Evolutionary conservation across 306 rosid species (phyloP).

Genomic region (Cucurbita pepo): DNA sequence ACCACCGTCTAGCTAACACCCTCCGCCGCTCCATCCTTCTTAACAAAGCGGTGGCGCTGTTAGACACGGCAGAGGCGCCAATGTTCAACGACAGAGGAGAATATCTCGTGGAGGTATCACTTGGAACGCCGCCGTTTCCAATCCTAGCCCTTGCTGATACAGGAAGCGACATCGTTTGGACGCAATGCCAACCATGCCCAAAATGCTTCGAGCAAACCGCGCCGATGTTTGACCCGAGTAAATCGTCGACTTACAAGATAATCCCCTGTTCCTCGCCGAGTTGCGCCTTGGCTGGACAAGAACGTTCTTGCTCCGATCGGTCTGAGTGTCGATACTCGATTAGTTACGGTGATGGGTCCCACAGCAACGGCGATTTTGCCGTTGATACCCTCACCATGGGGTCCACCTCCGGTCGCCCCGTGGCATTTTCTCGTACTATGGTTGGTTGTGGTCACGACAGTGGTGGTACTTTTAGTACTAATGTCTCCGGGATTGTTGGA

Average conservation of each 20-base stretch:
- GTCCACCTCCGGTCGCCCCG: neutral
- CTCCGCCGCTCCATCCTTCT: constrained; percentile 18
- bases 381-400: constrained; percentile 26
- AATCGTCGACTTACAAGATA: constrained; percentile 16
- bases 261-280: neutral
- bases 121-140: constrained; percentile 41
- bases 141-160: constrained; percentile 32
- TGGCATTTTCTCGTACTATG: constrained; percentile 10
- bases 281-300: neutral
- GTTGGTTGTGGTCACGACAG: constrained; percentile 35
- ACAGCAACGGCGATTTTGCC: constrained; percentile 18
- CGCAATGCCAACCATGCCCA: constrained; percentile 37
- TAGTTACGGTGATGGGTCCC: constrained; percentile 15
- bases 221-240: constrained; percentile 25
- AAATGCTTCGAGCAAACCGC: constrained; percentile 20
- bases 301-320: neutral
- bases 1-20: constrained; percentile 12
- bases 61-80: neutral
- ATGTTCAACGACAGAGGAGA: neutral
- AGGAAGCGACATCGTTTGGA: constrained; percentile 43
- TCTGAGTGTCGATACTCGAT: constrained; percentile 11
- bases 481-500: constrained; percentile 36
- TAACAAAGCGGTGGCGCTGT: neutral
- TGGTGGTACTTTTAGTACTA: neutral
- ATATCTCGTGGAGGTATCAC: constrained; percentile 21